Conservation (phyloP, 306 rosid genomes). For the Sechiopsis laciniata region DNA sequence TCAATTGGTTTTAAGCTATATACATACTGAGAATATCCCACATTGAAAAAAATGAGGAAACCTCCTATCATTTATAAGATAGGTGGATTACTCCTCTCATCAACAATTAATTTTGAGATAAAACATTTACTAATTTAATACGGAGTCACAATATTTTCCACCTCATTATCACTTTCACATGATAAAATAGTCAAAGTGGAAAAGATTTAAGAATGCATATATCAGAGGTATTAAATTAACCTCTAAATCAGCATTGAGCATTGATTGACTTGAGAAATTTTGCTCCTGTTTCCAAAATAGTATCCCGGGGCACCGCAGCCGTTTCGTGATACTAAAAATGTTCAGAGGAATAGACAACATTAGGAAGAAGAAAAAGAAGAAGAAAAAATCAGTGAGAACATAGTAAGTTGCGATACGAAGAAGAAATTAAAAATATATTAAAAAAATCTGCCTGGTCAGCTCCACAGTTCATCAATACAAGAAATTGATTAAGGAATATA, state of each 20-base stretch:
- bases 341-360: conserved; percentile 1
- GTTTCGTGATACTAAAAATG: conserved; percentile 69
- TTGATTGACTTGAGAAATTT: conserved; percentile 83
- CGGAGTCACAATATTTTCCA: neutral
- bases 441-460: conserved; percentile 66
- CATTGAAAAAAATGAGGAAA: too few species aligned
- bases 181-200: too few species aligned
- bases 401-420: neutral
- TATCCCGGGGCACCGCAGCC: conserved; percentile 77
- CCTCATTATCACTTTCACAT: too few species aligned
- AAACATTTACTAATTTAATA: too few species aligned
- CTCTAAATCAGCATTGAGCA: conserved; percentile 92
- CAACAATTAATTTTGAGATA: too few species aligned
- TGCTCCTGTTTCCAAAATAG: conserved; percentile 61
- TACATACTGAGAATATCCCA: too few species aligned
- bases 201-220: neutral
- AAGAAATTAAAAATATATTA: neutral
- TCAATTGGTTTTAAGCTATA: too few species aligned
- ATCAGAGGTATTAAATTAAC: conserved; percentile 38
- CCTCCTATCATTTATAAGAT: too few species aligned
- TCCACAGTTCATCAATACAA: conserved; percentile 94
- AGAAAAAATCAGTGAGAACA: neutral
- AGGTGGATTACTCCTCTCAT: too few species aligned
- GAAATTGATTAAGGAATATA: neutral
- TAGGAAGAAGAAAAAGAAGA: neutral